phyloP scores from a whole-genome alignment of 1,284 basidiomycete genomes.

The Pyrrhoderma lamaoense region DNA sequence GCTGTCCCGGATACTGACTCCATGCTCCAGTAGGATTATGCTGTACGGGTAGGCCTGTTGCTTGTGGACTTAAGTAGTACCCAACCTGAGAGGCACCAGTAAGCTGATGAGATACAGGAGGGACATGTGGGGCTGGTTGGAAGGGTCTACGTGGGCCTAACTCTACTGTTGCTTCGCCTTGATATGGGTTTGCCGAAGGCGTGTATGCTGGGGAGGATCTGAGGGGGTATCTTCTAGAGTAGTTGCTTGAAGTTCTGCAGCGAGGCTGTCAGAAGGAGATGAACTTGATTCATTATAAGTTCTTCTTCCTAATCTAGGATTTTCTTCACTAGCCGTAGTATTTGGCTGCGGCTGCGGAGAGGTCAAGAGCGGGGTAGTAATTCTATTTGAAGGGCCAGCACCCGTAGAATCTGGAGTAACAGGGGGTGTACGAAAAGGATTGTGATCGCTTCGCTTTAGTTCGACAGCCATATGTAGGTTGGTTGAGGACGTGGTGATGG shows the following conservation, averaged over 20 bases:
- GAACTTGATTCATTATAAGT: not conserved
- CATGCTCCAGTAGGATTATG: constrained; percentile 11
- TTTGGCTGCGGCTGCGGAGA: constrained; percentile 6
- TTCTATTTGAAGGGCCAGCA: not conserved
- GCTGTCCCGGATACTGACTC: constrained; percentile 8
- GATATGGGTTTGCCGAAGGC: constrained; percentile 38
- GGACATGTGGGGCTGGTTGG: constrained; percentile 34
- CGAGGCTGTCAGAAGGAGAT: constrained; percentile 3
- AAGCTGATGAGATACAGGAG: constrained; percentile 15
- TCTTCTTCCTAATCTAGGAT: not conserved
- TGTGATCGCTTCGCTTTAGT: constrained; percentile 18
- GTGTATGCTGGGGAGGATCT: constrained; percentile 68
- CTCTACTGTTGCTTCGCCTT: constrained; percentile 56
- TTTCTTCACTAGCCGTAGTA: not conserved
- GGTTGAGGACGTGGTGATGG: not conserved
- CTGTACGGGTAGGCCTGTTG: constrained; percentile 2
- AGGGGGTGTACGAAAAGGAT: constrained; percentile 28
- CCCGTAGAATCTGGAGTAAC: constrained; percentile 25
- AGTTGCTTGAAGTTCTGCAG: constrained; percentile 12
- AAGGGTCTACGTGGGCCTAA: constrained; percentile 57
- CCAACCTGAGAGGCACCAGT: not conserved
- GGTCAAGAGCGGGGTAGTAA: not conserved
- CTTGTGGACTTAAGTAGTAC: constrained; percentile 9
- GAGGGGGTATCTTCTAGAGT: constrained; percentile 16
- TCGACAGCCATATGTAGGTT: constrained; percentile 1